Conservation (phyloP, 805 yeast genomes). For the Sungouiozyma ichnusensis region DNA sequence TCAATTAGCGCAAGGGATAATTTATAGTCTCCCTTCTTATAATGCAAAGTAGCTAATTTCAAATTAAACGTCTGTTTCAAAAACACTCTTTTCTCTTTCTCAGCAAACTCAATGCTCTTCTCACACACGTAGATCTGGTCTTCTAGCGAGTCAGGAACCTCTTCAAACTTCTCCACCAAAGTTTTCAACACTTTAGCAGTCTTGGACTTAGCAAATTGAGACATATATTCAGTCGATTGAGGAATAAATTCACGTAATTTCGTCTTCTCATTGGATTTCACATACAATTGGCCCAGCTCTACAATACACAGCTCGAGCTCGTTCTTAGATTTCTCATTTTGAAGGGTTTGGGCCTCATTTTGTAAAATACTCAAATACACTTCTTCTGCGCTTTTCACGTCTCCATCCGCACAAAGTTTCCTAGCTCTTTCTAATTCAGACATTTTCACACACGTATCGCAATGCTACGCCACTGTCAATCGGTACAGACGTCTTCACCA, state of each 20-base stretch:
- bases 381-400: slow-evolving; percentile 48
- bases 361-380: slow-evolving; percentile 44
- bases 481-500: no score
- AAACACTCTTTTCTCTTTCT: slow-evolving; percentile 71
- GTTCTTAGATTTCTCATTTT: slow-evolving; percentile 34
- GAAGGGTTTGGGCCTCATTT: neutral
- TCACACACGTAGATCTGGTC: slow-evolving; percentile 63
- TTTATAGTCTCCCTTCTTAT: slow-evolving; percentile 51
- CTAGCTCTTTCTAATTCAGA: slow-evolving; percentile 48
- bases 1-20: slow-evolving; percentile 66
- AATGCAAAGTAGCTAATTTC: slow-evolving; percentile 67
- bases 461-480: no score
- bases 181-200: slow-evolving; percentile 82
- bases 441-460: slow-evolving; percentile 10
- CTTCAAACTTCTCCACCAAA: slow-evolving; percentile 68
- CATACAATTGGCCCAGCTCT: slow-evolving; percentile 68
- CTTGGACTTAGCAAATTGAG: slow-evolving; percentile 81
- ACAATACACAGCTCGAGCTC: slow-evolving; percentile 59
- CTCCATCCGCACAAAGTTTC: slow-evolving; percentile 38
- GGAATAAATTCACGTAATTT: slow-evolving; percentile 54
- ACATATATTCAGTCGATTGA: slow-evolving; percentile 59
- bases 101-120: slow-evolving; percentile 82
- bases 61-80: slow-evolving; percentile 81
- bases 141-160: slow-evolving; percentile 50
- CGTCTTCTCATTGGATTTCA: slow-evolving; percentile 35